These are phyloP conservation scores for Pharus latifolius DNA, from an alignment of 176 grass and related monocot species.

Conservation along the genomic window DNA sequence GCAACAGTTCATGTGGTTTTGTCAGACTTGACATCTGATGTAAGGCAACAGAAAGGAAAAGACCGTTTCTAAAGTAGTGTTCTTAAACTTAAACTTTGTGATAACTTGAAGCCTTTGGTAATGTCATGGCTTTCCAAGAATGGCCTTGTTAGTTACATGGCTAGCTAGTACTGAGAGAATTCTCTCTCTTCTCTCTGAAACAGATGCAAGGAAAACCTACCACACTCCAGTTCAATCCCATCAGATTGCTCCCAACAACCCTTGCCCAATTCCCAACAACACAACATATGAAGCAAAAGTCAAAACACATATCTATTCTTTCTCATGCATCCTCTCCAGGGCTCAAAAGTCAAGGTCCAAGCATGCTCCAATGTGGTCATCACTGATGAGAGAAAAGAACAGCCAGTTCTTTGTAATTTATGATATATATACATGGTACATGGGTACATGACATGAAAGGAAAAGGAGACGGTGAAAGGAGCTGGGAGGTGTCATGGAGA, in stretches of 20 bases:
- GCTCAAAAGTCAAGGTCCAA: slow-evolving; percentile 23
- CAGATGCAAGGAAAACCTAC: slow-evolving; percentile 12
- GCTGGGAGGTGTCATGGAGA: not conserved
- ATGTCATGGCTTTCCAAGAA: slow-evolving; percentile 3
- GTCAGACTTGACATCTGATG: slow-evolving; percentile 27
- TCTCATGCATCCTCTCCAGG: slow-evolving; percentile 39
- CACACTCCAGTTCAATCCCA: slow-evolving; percentile 30
- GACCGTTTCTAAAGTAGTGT: not conserved
- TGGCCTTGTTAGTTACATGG: not conserved
- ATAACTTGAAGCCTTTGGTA: slow-evolving; percentile 7
- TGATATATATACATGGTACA: not conserved
- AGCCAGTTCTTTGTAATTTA: not conserved
- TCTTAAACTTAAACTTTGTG: not conserved
- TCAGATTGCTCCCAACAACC: slow-evolving; percentile 32
- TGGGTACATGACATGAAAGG: not conserved
- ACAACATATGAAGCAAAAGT: slow-evolving; percentile 9
- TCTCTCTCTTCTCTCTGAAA: slow-evolving; percentile 3
- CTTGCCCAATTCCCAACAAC: slow-evolving; percentile 35
- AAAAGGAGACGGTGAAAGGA: not conserved
- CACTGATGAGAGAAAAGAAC: not conserved
- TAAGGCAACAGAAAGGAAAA: slow-evolving; percentile 11
- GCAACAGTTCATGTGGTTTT: slow-evolving; percentile 19
- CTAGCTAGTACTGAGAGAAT: not conserved
- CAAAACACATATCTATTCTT: slow-evolving; percentile 27
- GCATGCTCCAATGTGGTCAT: slow-evolving; percentile 18